Percentiles rank a stretch among this genome's conserved stretches.
phyloP scores from a whole-genome alignment of 1,284 basidiomycete species.

The Kalmanozyma brasiliensis region DNA sequence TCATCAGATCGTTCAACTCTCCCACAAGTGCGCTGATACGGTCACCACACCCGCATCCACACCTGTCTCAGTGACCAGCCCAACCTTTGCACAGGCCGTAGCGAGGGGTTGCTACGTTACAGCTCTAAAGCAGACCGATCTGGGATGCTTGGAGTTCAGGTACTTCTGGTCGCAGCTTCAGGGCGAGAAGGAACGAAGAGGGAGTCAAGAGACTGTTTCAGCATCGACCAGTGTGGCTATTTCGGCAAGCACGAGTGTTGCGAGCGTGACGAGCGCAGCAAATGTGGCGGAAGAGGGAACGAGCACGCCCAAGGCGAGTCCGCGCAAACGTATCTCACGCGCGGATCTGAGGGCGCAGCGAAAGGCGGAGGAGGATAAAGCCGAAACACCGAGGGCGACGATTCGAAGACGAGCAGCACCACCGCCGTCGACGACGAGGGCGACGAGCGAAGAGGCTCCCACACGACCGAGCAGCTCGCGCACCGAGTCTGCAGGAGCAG shows the following conservation, averaged over 20 bases:
- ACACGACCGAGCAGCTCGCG: constrained; percentile 3
- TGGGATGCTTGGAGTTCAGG: constrained; percentile 46
- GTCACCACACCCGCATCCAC: constrained; percentile 28
- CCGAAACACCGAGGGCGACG: constrained; percentile 22
- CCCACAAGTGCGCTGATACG: constrained; percentile 43
- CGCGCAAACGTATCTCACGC: constrained; percentile 14
- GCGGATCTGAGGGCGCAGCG: constrained; percentile 5
- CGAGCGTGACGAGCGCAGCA: too few species aligned
- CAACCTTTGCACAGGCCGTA: constrained; percentile 2
- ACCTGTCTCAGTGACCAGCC: constrained; percentile 3
- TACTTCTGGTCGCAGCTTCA: constrained; percentile 46
- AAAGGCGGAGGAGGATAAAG: constrained; percentile 7
- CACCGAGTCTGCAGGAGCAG: not conserved
- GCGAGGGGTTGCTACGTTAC: constrained; percentile 10
- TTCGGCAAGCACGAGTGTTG: constrained; percentile 11
- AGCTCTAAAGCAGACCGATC: constrained; percentile 45
- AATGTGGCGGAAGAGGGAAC: not conserved
- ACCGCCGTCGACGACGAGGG: constrained; percentile 17
- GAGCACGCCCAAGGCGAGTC: constrained; percentile 27
- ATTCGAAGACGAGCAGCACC: constrained; percentile 7
- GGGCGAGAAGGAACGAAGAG: constrained; percentile 5
- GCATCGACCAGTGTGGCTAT: not conserved
- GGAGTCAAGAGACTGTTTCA: not conserved
- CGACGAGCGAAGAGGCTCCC: constrained; percentile 40
- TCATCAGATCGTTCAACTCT: constrained; percentile 43